Evolutionary conservation across 345 rosid genomes (phyloP).

Genomic region (Citrus hindsii): DNA sequence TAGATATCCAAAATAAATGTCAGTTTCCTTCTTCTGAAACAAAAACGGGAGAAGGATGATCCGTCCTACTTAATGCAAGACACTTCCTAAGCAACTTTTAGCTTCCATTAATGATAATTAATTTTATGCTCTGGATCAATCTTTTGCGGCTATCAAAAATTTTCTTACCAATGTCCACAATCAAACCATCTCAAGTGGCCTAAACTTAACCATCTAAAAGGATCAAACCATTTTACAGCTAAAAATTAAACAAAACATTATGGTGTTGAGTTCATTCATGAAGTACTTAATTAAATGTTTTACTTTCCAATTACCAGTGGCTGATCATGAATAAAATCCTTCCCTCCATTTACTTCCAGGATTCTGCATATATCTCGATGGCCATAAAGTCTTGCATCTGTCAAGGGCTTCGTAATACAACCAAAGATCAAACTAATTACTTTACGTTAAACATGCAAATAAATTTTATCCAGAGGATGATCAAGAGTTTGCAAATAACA

Average conservation of each 20-base stretch:
- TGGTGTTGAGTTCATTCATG: neutral
- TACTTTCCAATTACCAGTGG: constrained; percentile 29
- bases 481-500: neutral
- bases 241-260: neutral
- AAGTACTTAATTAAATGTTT: neutral
- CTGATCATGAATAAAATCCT: constrained; percentile 44
- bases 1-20: neutral
- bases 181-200: neutral
- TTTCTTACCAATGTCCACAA: neutral
- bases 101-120: neutral
- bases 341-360: constrained; percentile 60
- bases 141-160: neutral
- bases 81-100: neutral
- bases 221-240: neutral
- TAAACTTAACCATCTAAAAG: neutral
- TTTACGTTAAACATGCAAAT: neutral
- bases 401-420: constrained; percentile 45
- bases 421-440: neutral
- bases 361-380: constrained; percentile 67
- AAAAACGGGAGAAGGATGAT: neutral
- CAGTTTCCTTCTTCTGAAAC: neutral
- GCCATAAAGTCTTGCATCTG: constrained; percentile 54
- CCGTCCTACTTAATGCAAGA: neutral
- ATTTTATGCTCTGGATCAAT: neutral
- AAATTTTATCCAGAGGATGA: neutral